phyloP scores from a whole-genome alignment of 805 yeast species.

The Jamesozyma lodderae region DNA sequence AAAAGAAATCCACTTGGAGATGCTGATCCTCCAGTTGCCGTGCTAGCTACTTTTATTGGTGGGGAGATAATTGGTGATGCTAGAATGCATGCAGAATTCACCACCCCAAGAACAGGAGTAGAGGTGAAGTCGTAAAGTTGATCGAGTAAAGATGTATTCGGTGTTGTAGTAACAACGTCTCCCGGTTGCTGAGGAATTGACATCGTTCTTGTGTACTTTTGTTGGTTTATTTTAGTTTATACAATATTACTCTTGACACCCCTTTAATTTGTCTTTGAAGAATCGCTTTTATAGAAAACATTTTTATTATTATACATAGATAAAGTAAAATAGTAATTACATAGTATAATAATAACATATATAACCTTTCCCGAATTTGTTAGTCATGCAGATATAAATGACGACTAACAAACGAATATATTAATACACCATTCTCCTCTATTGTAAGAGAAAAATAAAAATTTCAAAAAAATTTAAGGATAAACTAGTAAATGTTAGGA shows the following conservation, averaged over 20 bases:
- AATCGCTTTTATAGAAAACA: too few species aligned
- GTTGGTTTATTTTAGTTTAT: too few species aligned
- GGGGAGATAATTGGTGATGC: slow-evolving; percentile 33
- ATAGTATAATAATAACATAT: too few species aligned
- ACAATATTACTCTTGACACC: too few species aligned
- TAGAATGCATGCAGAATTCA: slow-evolving; percentile 32
- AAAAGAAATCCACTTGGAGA: neutral
- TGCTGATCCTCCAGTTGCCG: neutral
- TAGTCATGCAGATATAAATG: neutral
- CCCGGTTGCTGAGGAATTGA: too few species aligned
- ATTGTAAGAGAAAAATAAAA: neutral
- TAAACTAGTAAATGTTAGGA: neutral
- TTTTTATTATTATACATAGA: too few species aligned
- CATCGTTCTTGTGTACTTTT: too few species aligned
- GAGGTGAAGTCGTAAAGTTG: slow-evolving; percentile 26
- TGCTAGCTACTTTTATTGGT: slow-evolving; percentile 8
- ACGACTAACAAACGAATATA: neutral
- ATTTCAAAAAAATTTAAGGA: too few species aligned
- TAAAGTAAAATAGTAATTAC: too few species aligned
- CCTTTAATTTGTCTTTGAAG: too few species aligned
- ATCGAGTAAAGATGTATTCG: neutral
- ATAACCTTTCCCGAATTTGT: neutral
- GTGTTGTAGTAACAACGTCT: neutral
- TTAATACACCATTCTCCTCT: neutral
- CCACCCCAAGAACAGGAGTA: slow-evolving; percentile 43